Conservation (phyloP, 495 filamentous ascomycete genomes). For the Penicillium nucicola region DNA sequence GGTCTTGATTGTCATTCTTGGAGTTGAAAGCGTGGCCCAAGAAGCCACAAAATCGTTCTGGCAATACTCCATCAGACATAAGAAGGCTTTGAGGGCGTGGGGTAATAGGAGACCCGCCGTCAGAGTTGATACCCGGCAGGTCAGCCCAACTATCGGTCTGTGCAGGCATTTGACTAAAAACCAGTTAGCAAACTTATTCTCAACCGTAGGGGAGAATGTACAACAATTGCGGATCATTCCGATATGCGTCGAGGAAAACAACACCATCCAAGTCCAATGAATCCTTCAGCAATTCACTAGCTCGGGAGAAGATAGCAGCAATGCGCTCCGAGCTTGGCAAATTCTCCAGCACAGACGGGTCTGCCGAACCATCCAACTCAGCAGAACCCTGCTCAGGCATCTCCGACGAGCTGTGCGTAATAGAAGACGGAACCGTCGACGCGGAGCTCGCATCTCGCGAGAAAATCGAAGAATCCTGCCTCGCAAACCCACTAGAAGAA, state of each 20-base stretch:
- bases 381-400: background rate
- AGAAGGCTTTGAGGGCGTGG: constrained; percentile 12
- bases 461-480: background rate
- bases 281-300: constrained; percentile 28
- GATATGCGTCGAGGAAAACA: constrained; percentile 30
- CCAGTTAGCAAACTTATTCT: background rate
- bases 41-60: constrained; percentile 7
- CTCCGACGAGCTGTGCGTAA: constrained; percentile 3
- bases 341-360: background rate
- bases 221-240: constrained; percentile 9
- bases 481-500: background rate
- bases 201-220: background rate
- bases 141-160: background rate
- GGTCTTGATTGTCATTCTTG: background rate
- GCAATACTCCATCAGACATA: background rate
- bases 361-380: background rate
- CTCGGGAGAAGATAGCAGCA: constrained; percentile 29
- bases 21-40: constrained; percentile 11
- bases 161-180: background rate
- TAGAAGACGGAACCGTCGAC: constrained; percentile 5
- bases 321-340: constrained; percentile 8
- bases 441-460: background rate
- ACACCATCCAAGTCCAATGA: constrained; percentile 38
- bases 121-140: background rate
- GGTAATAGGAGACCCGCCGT: constrained; percentile 8